Evolutionary conservation across 225 moss, liverwort and hornwort species (phyloP).

Genomic region (Polytrichum commune): DNA sequence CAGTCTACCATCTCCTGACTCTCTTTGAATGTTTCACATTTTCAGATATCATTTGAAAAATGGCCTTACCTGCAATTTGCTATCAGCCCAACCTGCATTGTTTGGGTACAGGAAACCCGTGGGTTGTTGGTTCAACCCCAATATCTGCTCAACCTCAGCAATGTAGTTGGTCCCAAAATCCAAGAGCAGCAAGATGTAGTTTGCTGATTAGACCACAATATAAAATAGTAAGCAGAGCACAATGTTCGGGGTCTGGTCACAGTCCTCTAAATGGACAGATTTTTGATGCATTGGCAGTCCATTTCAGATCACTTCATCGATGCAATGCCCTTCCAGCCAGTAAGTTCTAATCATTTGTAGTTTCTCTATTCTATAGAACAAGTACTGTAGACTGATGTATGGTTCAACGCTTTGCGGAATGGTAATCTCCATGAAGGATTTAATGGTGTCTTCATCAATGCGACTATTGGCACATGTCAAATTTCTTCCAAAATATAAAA

Average conservation of each 20-base stretch:
- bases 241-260: too few relatives aligned
- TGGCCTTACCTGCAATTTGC: conserved; percentile 36
- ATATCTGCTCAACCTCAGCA: conserved; percentile 6
- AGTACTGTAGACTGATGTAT: not conserved
- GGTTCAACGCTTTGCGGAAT: not conserved
- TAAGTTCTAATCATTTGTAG: conserved; percentile 16
- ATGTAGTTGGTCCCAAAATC: conserved; percentile 8
- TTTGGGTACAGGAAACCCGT: conserved; percentile 19
- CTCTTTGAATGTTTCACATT: not conserved
- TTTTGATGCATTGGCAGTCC: not conserved
- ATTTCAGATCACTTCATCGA: conserved; percentile 12
- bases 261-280: too few relatives aligned
- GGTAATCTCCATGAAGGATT: too few relatives aligned
- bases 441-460: too few relatives aligned
- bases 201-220: conserved; percentile 14
- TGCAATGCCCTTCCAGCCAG: conserved; percentile 46
- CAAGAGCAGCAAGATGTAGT: conserved; percentile 15
- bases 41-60: conserved; percentile 8
- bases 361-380: too few relatives aligned
- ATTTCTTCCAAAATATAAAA: too few relatives aligned
- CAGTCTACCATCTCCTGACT: too few relatives aligned
- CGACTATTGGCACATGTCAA: too few relatives aligned
- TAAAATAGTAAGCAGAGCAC: too few relatives aligned
- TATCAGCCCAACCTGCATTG: conserved; percentile 26
- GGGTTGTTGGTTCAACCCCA: not conserved